A percentile compares a stretch with the other conserved stretches of the same genome.
Conservation (phyloP, 108 stramenopile genomes). For the Cyclostephanos tholiformis region DNA sequence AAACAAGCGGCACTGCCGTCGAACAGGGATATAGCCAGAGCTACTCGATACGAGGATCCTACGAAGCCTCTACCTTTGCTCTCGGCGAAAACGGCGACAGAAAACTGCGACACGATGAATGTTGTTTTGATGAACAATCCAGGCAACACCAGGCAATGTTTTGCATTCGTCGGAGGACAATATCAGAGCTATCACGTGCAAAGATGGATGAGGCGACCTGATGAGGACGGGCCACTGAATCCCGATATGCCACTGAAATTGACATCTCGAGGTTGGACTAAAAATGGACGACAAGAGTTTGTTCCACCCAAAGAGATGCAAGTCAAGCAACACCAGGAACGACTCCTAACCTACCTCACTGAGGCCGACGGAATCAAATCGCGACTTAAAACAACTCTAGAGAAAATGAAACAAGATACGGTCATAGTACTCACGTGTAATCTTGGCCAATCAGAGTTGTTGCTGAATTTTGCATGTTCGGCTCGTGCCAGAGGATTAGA, state of each 20-base stretch:
- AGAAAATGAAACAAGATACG: conserved; percentile 22
- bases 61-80: conserved; percentile 22
- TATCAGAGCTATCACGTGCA: conserved; percentile 52
- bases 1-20: conserved; percentile 26
- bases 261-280: conserved; percentile 35
- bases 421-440: conserved; percentile 48
- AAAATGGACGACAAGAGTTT: conserved; percentile 32
- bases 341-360: conserved; percentile 32
- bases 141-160: conserved; percentile 25
- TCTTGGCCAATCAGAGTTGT: conserved; percentile 44
- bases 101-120: conserved; percentile 52
- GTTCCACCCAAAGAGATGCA: conserved; percentile 13
- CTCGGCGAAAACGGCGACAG: conserved; percentile 38
- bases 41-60: conserved; percentile 15
- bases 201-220: conserved; percentile 37
- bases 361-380: conserved; percentile 19
- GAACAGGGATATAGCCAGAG: conserved; percentile 11
- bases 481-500: conserved; percentile 45
- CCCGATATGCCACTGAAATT: conserved; percentile 30
- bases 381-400: conserved; percentile 19
- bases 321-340: conserved; percentile 21
- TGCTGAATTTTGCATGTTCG: conserved; percentile 53
- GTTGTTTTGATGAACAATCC: conserved; percentile 46
- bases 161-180: conserved; percentile 36
- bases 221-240: conserved; percentile 16